phyloP scores from a whole-genome alignment of 768 basidiomycete genomes.

The Infundibulicybe gibba region DNA sequence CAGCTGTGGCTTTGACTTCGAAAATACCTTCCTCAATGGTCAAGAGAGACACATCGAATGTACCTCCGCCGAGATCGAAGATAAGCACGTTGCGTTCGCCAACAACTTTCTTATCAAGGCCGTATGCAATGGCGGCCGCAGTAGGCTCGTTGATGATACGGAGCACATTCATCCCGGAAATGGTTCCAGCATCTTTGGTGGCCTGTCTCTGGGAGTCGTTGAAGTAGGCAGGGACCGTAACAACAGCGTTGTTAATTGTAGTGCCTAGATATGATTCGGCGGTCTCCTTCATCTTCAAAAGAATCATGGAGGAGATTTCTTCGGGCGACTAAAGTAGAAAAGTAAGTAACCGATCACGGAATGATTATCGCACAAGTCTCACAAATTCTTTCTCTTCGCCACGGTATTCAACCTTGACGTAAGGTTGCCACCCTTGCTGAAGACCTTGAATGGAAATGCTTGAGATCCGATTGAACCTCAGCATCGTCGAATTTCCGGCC shows the following conservation, averaged over 20 bases:
- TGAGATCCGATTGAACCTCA: conserved; percentile 80
- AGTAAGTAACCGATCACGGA: conserved; percentile 10
- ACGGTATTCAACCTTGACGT: conserved; percentile 87
- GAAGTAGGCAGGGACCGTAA: conserved; percentile 97
- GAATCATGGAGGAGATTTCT: conserved; percentile 97
- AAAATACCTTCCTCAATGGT: conserved; percentile 98
- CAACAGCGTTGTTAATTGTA: conserved; percentile 84
- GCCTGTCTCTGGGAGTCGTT: conserved; percentile 99
- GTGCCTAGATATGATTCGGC: conserved; percentile 94
- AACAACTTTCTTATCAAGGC: conserved; percentile 90
- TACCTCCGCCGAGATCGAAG: conserved; percentile 98
- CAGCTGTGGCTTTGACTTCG: conserved; percentile 97
- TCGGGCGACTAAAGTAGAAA: conserved; percentile 71
- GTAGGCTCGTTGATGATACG: conserved; percentile 99
- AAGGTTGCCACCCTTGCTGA: conserved; percentile 88
- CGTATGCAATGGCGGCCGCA: conserved; percentile 97
- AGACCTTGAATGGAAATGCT: conserved; percentile 93
- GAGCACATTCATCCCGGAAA: conserved; percentile 91
- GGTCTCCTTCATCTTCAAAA: conserved; percentile 97
- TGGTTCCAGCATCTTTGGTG: conserved; percentile 95
- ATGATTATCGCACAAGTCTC: conserved; percentile 24
- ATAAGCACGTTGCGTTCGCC: conserved; percentile 96
- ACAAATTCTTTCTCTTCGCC: conserved; percentile 93
- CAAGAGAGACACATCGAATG: conserved; percentile 95
- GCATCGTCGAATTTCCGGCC: conserved; percentile 86